Conservation (phyloP, 176 grass and related monocot genomes). For the Neostapfia colusana region DNA sequence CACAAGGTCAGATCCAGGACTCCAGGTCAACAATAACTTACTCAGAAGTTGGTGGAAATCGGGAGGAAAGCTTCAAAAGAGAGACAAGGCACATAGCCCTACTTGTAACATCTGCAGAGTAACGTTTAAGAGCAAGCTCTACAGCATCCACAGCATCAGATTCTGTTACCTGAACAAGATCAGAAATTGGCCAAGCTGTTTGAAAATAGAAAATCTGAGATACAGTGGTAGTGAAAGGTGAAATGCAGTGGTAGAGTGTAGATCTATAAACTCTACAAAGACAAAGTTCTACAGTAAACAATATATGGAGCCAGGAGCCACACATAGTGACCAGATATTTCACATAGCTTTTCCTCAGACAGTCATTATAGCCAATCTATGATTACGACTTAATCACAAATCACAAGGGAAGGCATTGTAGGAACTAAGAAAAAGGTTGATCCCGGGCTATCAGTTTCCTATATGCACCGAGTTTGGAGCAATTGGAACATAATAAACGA, state of each 20-base stretch:
- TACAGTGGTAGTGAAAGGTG: conserved; percentile 4
- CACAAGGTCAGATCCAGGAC: too few species aligned
- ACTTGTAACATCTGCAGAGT: conserved; percentile 82
- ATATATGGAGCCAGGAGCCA: conserved; percentile 1
- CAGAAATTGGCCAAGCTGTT: conserved; percentile 38
- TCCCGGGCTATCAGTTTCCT: neutral
- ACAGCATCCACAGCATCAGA: conserved; percentile 93
- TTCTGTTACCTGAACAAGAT: conserved; percentile 87
- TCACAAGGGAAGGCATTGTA: neutral
- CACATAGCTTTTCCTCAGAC: neutral
- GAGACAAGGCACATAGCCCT: conserved; percentile 92
- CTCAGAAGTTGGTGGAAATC: conserved; percentile 84
- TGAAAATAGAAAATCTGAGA: conserved; percentile 34
- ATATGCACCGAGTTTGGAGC: conserved; percentile 21
- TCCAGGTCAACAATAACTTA: conserved; percentile 53
- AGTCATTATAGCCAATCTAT: conserved; percentile 19
- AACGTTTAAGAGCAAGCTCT: conserved; percentile 65
- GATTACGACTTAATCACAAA: neutral
- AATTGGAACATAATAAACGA: conserved; percentile 20
- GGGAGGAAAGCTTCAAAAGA: conserved; percentile 94
- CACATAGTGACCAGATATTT: neutral
- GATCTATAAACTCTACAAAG: conserved; percentile 13
- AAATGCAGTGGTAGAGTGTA: neutral
- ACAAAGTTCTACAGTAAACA: conserved; percentile 1
- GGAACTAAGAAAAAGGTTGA: conserved; percentile 13